Base-by-base conservation (phyloP, 768 basidiomycete genomes). In the Pleurotus salmoneostramineus region DNA sequence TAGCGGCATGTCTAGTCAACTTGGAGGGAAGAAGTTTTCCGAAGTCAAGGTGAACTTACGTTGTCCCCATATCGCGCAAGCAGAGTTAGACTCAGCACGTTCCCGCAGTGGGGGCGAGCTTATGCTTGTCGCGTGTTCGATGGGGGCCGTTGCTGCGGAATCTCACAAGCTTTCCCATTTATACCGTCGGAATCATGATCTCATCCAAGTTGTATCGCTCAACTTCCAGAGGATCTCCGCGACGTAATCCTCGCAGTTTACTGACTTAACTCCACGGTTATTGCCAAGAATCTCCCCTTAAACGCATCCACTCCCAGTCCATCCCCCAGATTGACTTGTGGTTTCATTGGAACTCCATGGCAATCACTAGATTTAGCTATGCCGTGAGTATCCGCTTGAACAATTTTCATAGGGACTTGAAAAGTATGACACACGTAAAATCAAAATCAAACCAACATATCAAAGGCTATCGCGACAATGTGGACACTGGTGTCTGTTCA, bases 261-360 rank as follows among this genome's bases (percentile, higher is more conserved):
- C 27, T 49, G 8, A 49, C 48, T 49, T 49, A 49, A 49, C 48
- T 49, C 48, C 48, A 49, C 48, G 48, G 48, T 49, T 17, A 34
- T 49, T 49, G 44, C 44, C 44, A 45, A 45, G 44, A 45, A 45
- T 17, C 44, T 10, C 44, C 44, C 44, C n/a, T 15, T 45, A 45
- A 8, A 42, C 40, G 40, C 40, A 3, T 42, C 10, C 44, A 17
- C 15, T 45, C 44, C 17, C 40, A 45, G 44, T 45, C n/a, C 37
- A n/a, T 3, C 37, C 10, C 8, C 37, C 37, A 27, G 21, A 27
- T 40, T 40, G 37, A 40, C 37, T 40, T 40, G 8, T 40, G 8
- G 37, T 8, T 10, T 40, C 8, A 8, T 40, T n/a, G 8, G 37
- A 40, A 40, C 37, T 40, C 37, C n/a, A 10, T n/a, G 37, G 37